Conservation (phyloP, 2,329 filamentous ascomycete species). For the Aspergillus fischeri region DNA sequence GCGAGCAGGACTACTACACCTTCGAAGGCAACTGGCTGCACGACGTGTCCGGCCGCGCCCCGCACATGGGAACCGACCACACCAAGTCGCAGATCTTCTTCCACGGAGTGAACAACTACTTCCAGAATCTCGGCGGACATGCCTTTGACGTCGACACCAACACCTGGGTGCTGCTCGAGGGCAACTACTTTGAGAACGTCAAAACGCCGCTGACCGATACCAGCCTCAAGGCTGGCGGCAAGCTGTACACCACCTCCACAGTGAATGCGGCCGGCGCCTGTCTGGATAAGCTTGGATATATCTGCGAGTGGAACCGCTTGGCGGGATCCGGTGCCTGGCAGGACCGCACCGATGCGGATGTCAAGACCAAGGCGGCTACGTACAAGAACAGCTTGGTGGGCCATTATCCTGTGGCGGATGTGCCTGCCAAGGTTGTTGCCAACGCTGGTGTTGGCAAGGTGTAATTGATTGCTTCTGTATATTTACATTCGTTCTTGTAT, state of each 20-base stretch:
- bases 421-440: slow-evolving; percentile 11
- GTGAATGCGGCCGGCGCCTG: slow-evolving; percentile 7
- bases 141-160: slow-evolving; percentile 52
- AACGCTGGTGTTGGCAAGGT: slow-evolving; percentile 15
- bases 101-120: slow-evolving; percentile 60
- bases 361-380: slow-evolving; percentile 1
- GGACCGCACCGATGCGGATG: slow-evolving; percentile 2
- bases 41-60: slow-evolving; percentile 8
- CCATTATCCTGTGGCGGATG: slow-evolving; percentile 7
- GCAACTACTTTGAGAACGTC: slow-evolving; percentile 57
- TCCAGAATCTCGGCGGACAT: slow-evolving; percentile 52
- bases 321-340: slow-evolving; percentile 6
- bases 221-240: slow-evolving; percentile 6
- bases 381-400: slow-evolving; percentile 6
- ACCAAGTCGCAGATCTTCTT: slow-evolving; percentile 48
- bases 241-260: slow-evolving; percentile 9
- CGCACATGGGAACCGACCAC: slow-evolving; percentile 8
- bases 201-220: slow-evolving; percentile 24
- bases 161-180: slow-evolving; percentile 51
- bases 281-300: slow-evolving; percentile 3
- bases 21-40: slow-evolving; percentile 9
- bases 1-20: slow-evolving; percentile 7
- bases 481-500: neutral
- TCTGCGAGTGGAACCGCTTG: slow-evolving; percentile 12
- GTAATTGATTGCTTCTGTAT: neutral